phyloP scores from a whole-genome alignment of 2,329 filamentous ascomycete species.

The Ceratocystis ficicola region DNA sequence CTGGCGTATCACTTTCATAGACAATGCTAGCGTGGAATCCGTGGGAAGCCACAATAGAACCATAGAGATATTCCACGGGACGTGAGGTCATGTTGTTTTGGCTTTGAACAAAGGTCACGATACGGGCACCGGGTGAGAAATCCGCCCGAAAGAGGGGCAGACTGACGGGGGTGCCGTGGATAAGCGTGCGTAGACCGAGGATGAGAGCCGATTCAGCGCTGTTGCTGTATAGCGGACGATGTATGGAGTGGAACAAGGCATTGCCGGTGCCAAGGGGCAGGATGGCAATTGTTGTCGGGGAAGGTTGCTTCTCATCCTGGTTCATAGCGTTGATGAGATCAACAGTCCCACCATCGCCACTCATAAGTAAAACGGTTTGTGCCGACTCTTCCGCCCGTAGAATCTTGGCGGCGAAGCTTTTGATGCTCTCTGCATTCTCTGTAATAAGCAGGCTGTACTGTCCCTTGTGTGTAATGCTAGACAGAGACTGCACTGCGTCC shows the following conservation, averaged over 20 bases:
- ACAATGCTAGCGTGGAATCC: conserved; percentile 82
- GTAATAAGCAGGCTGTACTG: conserved; percentile 50
- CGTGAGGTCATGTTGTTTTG: conserved; percentile 5
- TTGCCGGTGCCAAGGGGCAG: conserved; percentile 55
- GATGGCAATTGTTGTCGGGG: conserved; percentile 38
- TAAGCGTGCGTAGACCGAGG: conserved; percentile 44
- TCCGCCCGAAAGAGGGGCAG: conserved; percentile 51
- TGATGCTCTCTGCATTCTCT: conserved; percentile 49
- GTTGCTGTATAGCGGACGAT: conserved; percentile 43
- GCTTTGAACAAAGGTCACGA: conserved; percentile 31
- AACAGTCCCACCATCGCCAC: conserved; percentile 75
- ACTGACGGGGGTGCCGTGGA: conserved; percentile 41
- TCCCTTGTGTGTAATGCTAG: conserved; percentile 20
- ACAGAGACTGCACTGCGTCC: conserved; percentile 10
- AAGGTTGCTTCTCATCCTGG: neutral
- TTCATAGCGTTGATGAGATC: conserved; percentile 60
- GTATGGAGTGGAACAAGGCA: conserved; percentile 50
- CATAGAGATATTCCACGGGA: conserved; percentile 41
- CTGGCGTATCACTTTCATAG: conserved; percentile 76
- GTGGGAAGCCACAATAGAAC: conserved; percentile 79
- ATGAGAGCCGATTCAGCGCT: conserved; percentile 34
- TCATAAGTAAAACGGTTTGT: conserved; percentile 61
- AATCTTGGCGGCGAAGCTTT: conserved; percentile 44
- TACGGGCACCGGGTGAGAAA: conserved; percentile 47
- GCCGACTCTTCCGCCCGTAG: conserved; percentile 22